Evolutionary conservation across 495 filamentous ascomycete genomes (phyloP).

Genomic region (Penicillium maclennaniae): DNA sequence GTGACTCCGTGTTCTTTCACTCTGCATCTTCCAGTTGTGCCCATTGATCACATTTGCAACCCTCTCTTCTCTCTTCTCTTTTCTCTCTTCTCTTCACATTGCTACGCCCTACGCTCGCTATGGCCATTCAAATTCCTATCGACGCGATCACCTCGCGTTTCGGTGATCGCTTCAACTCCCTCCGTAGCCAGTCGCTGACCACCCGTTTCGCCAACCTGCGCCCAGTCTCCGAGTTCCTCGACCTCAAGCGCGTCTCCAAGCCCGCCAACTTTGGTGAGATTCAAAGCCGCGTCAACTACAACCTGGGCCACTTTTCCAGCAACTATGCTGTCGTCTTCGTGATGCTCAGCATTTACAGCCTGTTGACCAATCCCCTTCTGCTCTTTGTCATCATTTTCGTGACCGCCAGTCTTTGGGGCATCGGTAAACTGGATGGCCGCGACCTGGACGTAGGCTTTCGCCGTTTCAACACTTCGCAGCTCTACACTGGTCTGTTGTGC

Average conservation of each 20-base stretch:
- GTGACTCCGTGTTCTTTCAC: constrained; percentile 4
- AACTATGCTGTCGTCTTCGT: constrained; percentile 93
- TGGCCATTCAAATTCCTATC: constrained; percentile 90
- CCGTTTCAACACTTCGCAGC: constrained; percentile 83
- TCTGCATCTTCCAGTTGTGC: not conserved
- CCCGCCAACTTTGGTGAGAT: constrained; percentile 85
- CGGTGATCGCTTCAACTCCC: constrained; percentile 67
- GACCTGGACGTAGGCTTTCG: constrained; percentile 83
- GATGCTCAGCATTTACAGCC: constrained; percentile 92
- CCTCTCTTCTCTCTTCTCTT: constrained; percentile 8
- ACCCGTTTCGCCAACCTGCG: constrained; percentile 88
- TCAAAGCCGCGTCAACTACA: constrained; percentile 96
- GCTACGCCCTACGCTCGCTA: constrained; percentile 32
- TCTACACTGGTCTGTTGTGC: constrained; percentile 84
- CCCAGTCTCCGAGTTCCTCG: constrained; percentile 89
- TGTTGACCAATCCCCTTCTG: constrained; percentile 77
- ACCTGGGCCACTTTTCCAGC: constrained; percentile 93
- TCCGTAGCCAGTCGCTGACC: constrained; percentile 70
- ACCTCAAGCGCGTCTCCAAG: constrained; percentile 92
- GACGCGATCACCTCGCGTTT: constrained; percentile 88
- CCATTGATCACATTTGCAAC: constrained; percentile 5
- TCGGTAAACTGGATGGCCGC: constrained; percentile 78
- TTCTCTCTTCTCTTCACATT: constrained; percentile 4
- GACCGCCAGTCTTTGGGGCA: constrained; percentile 79
- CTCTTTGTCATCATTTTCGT: constrained; percentile 91